Percentiles rank a stretch among this genome's conserved stretches.
phyloP scores from a whole-genome alignment of 1,284 basidiomycete species.

The Austropuccinia psidii region DNA sequence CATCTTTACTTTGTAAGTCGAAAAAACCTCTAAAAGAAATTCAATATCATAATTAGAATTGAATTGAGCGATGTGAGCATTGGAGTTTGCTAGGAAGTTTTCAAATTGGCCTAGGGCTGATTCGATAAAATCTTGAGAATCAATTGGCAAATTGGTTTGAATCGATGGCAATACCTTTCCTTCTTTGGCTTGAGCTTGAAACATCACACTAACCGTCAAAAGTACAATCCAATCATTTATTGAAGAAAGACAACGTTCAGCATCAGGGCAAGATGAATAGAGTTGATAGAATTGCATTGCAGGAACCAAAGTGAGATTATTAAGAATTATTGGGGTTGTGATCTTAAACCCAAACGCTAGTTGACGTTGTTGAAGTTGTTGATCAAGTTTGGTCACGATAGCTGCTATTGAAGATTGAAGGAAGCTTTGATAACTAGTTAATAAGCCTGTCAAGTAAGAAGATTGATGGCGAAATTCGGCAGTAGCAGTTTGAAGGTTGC shows the following conservation, averaged over 20 bases:
- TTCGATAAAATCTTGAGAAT: slow-evolving; percentile 11
- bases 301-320: slow-evolving; percentile 22
- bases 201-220: slow-evolving; percentile 25
- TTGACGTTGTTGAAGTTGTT: slow-evolving; percentile 11
- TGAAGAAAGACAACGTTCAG: background rate
- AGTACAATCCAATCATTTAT: slow-evolving; percentile 27
- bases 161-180: background rate
- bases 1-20: no score
- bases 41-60: no score
- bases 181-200: slow-evolving; percentile 26
- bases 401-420: background rate
- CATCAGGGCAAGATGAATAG: background rate
- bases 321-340: slow-evolving; percentile 32
- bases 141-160: background rate
- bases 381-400: no score
- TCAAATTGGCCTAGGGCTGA: slow-evolving; percentile 1
- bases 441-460: slow-evolving; percentile 27
- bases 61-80: no score
- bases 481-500: slow-evolving; percentile 4
- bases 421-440: slow-evolving; percentile 26
- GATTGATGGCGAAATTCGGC: slow-evolving; percentile 21
- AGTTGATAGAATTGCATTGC: slow-evolving; percentile 22
- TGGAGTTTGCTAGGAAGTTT: no score
- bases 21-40: no score
- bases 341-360: slow-evolving; percentile 26